Evolutionary conservation across 805 yeast genomes (phyloP).

Genomic region (Metschnikowia colocasiae): DNA sequence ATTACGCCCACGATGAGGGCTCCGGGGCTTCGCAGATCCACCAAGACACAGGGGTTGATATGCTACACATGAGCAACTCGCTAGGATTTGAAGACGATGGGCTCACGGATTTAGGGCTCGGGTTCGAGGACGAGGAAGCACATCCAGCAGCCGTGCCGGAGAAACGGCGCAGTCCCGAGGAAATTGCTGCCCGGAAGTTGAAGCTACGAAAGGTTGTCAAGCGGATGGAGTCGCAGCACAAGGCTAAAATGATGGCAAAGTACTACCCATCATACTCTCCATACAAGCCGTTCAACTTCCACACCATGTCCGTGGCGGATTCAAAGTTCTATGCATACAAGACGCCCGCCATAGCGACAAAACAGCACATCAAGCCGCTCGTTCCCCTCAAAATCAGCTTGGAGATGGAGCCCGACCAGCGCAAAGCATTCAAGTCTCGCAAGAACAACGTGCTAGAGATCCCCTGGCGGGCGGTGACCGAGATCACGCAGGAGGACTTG

Average conservation of each 20-base stretch:
- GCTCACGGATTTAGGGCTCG: slow-evolving; percentile 18
- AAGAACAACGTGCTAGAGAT: slow-evolving; percentile 9
- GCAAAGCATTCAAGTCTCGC: slow-evolving; percentile 45
- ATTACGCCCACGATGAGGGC: slow-evolving; percentile 20
- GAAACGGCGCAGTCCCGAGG: slow-evolving; percentile 16
- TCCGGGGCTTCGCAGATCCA: slow-evolving; percentile 4
- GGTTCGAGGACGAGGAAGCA: slow-evolving; percentile 19
- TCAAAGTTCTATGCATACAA: slow-evolving; percentile 54
- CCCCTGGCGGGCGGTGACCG: slow-evolving; percentile 9
- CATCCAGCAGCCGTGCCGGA: neutral
- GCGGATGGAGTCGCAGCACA: slow-evolving; percentile 27
- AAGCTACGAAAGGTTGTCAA: slow-evolving; percentile 28
- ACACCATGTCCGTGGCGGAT: slow-evolving; percentile 58
- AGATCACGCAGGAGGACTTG: slow-evolving; percentile 32
- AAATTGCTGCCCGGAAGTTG: slow-evolving; percentile 24
- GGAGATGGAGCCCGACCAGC: slow-evolving; percentile 62
- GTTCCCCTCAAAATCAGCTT: slow-evolving; percentile 57
- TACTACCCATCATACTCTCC: slow-evolving; percentile 63
- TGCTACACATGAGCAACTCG: slow-evolving; percentile 13
- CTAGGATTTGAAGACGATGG: slow-evolving; percentile 21
- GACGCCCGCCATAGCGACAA: slow-evolving; percentile 41
- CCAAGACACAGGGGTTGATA: slow-evolving; percentile 14
- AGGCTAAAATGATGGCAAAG: slow-evolving; percentile 32
- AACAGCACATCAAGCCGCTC: slow-evolving; percentile 38
- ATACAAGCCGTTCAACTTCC: slow-evolving; percentile 58